A percentile compares a stretch with the other conserved stretches of the same genome.
These are phyloP conservation scores for Wickerhamomyces sp. DNA, from an alignment of 1,139 yeast genomes.

Conservation along the genomic window DNA sequence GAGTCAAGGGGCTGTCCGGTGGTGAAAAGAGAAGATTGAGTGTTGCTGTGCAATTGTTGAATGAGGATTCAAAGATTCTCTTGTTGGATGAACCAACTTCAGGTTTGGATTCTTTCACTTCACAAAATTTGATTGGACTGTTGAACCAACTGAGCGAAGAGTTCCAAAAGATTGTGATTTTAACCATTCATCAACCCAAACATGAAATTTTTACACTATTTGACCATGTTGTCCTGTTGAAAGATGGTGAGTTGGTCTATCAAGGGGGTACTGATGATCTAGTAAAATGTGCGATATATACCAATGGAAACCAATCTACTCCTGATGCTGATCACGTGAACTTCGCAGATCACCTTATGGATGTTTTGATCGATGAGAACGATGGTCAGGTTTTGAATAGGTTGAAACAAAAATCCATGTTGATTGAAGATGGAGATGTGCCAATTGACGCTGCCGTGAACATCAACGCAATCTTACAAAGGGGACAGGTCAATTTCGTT, in stretches of 20 bases:
- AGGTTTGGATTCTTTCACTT: constrained; percentile 79
- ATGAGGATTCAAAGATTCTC: constrained; percentile 58
- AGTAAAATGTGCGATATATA: too few species aligned
- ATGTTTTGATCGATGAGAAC: constrained; percentile 29
- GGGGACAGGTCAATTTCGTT: constrained; percentile 27
- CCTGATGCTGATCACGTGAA: constrained; percentile 50
- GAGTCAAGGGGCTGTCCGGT: constrained; percentile 73
- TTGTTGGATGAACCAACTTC: constrained; percentile 84
- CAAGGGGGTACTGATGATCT: constrained; percentile 42
- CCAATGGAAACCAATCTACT: constrained; percentile 42
- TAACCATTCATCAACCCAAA: constrained; percentile 85
- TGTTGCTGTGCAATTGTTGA: constrained; percentile 70
- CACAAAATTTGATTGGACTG: constrained; percentile 61
- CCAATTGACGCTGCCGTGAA: neutral
- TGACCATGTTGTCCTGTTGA: constrained; percentile 62
- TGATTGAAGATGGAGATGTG: neutral
- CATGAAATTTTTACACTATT: constrained; percentile 57
- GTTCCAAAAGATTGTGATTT: constrained; percentile 63
- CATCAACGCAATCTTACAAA: constrained; percentile 2
- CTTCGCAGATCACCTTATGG: constrained; percentile 67
- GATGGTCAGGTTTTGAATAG: constrained; percentile 20
- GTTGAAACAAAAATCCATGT: neutral
- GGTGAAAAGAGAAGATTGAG: constrained; percentile 81
- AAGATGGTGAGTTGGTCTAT: constrained; percentile 65
- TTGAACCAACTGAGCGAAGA: constrained; percentile 49